A percentile compares a stretch with the other conserved stretches of the same genome.
Conservation (phyloP, 2,329 filamentous ascomycete genomes). For the Verticillium nonalfalfae region DNA sequence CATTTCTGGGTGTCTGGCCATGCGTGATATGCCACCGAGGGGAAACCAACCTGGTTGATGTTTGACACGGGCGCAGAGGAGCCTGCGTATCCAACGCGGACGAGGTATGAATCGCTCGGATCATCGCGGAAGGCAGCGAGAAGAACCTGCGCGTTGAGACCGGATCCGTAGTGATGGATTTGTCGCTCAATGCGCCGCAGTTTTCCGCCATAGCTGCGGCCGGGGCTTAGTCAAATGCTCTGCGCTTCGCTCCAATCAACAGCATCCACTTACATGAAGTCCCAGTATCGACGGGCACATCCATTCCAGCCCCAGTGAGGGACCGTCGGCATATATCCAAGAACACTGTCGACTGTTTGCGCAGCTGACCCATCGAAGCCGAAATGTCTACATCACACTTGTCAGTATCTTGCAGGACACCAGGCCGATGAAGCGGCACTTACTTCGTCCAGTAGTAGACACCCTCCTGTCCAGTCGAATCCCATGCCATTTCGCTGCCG, state of each 20-base stretch:
- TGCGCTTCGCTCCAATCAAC: no score
- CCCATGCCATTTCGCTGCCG: conserved; percentile 58
- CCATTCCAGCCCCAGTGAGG: conserved; percentile 59
- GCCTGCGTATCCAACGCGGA: conserved; percentile 49
- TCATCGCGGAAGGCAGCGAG: conserved; percentile 42
- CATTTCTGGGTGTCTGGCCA: conserved; percentile 49
- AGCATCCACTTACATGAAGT: conserved; percentile 37
- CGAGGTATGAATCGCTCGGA: conserved; percentile 38
- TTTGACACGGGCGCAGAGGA: conserved; percentile 46
- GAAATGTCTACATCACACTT: conserved; percentile 33
- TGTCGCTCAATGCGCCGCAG: conserved; percentile 37
- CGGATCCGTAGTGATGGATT: conserved; percentile 56
- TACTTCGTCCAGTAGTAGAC: conserved; percentile 52
- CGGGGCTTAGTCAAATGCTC: not conserved
- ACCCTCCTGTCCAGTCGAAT: conserved; percentile 55
- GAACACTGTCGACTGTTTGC: conserved; percentile 46
- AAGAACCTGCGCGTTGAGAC: conserved; percentile 48
- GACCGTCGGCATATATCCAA: conserved; percentile 51
- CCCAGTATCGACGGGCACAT: conserved; percentile 55
- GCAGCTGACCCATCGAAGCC: conserved; percentile 32
- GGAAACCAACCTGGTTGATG: conserved; percentile 48
- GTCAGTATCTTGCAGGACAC: not conserved
- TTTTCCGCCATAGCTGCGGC: conserved; percentile 31
- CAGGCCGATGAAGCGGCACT: conserved; percentile 5
- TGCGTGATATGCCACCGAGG: conserved; percentile 49